Evolutionary conservation across 1,284 basidiomycete genomes (phyloP).

Genomic region (Ceratobasidium sp.): DNA sequence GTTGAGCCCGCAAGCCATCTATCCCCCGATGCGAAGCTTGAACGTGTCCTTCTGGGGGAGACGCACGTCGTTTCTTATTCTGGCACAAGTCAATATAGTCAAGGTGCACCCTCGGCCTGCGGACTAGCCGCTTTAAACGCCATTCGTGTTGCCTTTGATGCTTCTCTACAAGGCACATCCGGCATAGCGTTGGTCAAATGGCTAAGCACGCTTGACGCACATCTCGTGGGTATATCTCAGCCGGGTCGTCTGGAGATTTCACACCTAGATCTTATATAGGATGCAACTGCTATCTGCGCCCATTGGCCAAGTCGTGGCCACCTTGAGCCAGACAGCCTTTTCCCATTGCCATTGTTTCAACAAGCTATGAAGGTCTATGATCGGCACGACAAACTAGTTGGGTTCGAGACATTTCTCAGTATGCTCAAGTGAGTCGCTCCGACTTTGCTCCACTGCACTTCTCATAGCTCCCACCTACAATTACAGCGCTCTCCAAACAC

Average conservation of each 20-base stretch:
- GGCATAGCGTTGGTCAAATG: slow-evolving; percentile 56
- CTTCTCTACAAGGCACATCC: slow-evolving; percentile 53
- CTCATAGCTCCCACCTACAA: not conserved
- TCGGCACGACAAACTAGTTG: slow-evolving; percentile 59
- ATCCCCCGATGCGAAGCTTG: slow-evolving; percentile 16
- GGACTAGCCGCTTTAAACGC: slow-evolving; percentile 73
- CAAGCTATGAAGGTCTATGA: slow-evolving; percentile 57
- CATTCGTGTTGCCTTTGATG: slow-evolving; percentile 61
- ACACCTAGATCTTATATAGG: slow-evolving; percentile 54
- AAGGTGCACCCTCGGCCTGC: slow-evolving; percentile 63
- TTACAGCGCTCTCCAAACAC: slow-evolving; percentile 55
- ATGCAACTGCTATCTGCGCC: slow-evolving; percentile 64
- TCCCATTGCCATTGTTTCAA: slow-evolving; percentile 55
- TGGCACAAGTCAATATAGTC: slow-evolving; percentile 63
- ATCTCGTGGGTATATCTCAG: slow-evolving; percentile 23
- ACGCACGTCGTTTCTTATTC: slow-evolving; percentile 53
- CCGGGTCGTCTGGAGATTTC: slow-evolving; percentile 1
- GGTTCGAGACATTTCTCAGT: slow-evolving; percentile 57
- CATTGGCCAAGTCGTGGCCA: slow-evolving; percentile 65
- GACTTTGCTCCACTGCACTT: not conserved
- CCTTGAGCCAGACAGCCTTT: slow-evolving; percentile 65
- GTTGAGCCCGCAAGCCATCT: slow-evolving; percentile 19
- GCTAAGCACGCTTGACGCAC: slow-evolving; percentile 52
- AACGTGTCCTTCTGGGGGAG: slow-evolving; percentile 21
- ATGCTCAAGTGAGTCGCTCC: slow-evolving; percentile 61